These are phyloP conservation scores for Calendula officinalis DNA, from an alignment of 129 eudicot genomes.

Conservation along the genomic window DNA sequence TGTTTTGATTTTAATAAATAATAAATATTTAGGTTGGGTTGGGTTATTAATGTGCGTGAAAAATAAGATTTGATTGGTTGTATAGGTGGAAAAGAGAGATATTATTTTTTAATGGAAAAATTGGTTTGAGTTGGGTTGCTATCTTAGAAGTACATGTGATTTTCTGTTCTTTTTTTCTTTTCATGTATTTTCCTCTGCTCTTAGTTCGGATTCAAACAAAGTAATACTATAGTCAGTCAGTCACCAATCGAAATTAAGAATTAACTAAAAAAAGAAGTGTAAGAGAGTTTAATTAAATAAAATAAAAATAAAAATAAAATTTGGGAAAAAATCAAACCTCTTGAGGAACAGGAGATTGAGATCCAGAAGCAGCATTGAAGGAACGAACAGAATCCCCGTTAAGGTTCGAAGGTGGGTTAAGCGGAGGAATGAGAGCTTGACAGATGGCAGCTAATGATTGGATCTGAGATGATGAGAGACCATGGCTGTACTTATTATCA, in stretches of 20 bases:
- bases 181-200: not conserved
- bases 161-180: too few relatives aligned
- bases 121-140: too few relatives aligned
- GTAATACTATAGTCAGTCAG: not conserved
- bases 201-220: not conserved
- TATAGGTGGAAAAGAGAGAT: too few relatives aligned
- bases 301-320: not conserved
- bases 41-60: too few relatives aligned
- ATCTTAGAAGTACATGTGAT: too few relatives aligned
- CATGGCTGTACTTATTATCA: slow-evolving; percentile 46
- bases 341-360: slow-evolving; percentile 48
- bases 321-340: slow-evolving; percentile 40
- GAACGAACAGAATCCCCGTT: slow-evolving; percentile 17
- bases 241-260: not conserved
- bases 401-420: slow-evolving; percentile 17
- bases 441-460: slow-evolving; percentile 58
- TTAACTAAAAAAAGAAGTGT: not conserved
- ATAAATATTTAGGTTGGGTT: too few relatives aligned
- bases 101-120: too few relatives aligned
- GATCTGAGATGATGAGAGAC: slow-evolving; percentile 74
- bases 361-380: slow-evolving; percentile 45
- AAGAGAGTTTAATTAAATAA: not conserved
- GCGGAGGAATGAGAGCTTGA: slow-evolving; percentile 69
- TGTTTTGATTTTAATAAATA: too few relatives aligned
- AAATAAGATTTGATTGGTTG: too few relatives aligned